Base-by-base conservation (phyloP, 495 filamentous ascomycete genomes). In the Neurospora africana region DNA sequence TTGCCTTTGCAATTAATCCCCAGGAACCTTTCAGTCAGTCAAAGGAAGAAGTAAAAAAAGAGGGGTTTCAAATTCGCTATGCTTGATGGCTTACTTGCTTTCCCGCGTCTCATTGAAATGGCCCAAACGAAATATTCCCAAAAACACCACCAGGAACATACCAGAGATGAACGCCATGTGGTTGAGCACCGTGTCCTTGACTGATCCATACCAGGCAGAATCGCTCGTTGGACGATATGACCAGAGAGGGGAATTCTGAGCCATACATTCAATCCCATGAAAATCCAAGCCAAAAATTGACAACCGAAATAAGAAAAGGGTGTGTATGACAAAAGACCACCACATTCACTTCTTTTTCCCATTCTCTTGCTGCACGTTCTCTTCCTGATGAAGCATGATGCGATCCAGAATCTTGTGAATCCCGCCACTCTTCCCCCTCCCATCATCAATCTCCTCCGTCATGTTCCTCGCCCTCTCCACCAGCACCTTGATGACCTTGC, bases 391-490 rank as follows among this genome's bases (percentile, higher is more conserved):
- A 30, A 65, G 30, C 53, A 58, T 70, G 71, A 85, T 75, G 71
- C 76, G 80, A 41, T 88, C 87, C 72, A 88, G 69, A 30, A 89
- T 87, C 75, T 80, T 82, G 68, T 86, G 79, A 39, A 89, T 82
- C 0, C 81, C 82, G 37, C 68, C 68, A 19, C 81, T 82, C 77
- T 80, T 82, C 39, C 83, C 84, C 75, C 76, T 74, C 73, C 79
- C 86, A 71, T 82, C 81, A 68, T 91, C 91, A n/a, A 93, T 86
- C 74, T 85, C 85, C 67, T 91, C 89, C 44, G 94, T 87, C 80
- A 93, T 82, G 73, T 81, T 82, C 69, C 88, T 79, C 33, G 93
- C 93, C 73, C 89, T 87, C 71, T 84, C 87, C 37, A 87, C 86
- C 76, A 97, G 78, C 43, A 90, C 87, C 27, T 78, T 76, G 43